A percentile compares a stretch with the other conserved stretches of the same genome.
These are phyloP conservation scores for Sporothrix phasma DNA, from an alignment of 2,329 filamentous ascomycete species.

Conservation along the genomic window DNA sequence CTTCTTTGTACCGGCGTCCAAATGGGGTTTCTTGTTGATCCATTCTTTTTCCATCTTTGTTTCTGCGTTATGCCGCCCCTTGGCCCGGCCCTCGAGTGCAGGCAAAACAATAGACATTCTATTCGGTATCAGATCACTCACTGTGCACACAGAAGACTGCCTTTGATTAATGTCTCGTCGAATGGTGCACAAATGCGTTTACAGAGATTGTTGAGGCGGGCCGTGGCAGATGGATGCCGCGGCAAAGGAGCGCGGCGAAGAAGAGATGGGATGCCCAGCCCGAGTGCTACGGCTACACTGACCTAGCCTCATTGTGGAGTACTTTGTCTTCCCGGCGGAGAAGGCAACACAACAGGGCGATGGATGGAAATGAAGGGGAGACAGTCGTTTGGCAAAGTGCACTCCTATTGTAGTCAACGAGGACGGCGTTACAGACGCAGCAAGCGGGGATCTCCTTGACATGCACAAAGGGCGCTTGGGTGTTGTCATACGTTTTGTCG, in stretches of 20 bases:
- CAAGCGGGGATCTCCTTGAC: neutral
- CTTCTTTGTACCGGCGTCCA: neutral
- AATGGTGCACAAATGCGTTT: too few species aligned
- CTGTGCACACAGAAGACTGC: neutral
- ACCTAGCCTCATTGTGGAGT: neutral
- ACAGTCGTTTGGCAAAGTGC: neutral
- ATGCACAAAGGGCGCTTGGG: neutral
- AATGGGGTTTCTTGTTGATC: neutral
- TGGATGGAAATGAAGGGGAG: neutral
- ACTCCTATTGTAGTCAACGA: neutral
- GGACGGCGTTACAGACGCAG: too few species aligned
- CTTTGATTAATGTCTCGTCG: neutral
- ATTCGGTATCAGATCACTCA: neutral
- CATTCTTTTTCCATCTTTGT: neutral
- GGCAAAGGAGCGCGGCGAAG: neutral
- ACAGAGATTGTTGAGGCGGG: neutral
- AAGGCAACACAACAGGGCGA: neutral
- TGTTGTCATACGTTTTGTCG: neutral
- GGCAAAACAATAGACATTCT: neutral
- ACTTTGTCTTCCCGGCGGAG: neutral
- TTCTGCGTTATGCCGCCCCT: neutral
- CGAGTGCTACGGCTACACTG: neutral
- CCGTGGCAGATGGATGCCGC: neutral
- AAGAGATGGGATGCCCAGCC: neutral
- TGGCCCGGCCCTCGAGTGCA: neutral